Evolutionary conservation across 306 rosid species (phyloP).

Genomic region (Castanea sativa): DNA sequence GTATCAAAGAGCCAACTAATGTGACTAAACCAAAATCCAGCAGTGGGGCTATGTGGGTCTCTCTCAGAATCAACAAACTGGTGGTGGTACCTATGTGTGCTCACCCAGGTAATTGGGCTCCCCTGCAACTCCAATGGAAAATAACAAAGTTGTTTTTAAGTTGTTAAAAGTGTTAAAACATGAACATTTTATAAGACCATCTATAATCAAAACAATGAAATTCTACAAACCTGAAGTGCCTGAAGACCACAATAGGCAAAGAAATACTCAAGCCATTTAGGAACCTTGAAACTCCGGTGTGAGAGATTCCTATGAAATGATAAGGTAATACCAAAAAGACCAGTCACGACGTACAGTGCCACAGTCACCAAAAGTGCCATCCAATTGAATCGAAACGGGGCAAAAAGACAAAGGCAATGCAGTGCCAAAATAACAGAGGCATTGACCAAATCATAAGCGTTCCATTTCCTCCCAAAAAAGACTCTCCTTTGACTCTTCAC

Average conservation of each 20-base stretch:
- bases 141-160: not conserved
- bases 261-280: constrained; percentile 81
- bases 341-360: constrained; percentile 62
- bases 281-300: constrained; percentile 83
- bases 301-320: constrained; percentile 86
- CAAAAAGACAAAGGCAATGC: constrained; percentile 63
- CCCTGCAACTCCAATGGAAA: constrained; percentile 45
- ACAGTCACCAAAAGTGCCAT: constrained; percentile 58
- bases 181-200: not conserved
- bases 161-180: not conserved
- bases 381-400: constrained; percentile 81
- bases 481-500: constrained; percentile 54
- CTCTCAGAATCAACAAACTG: constrained; percentile 84
- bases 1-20: constrained; percentile 86
- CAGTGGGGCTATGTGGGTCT: constrained; percentile 92
- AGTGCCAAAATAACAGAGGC: constrained; percentile 56
- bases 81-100: constrained; percentile 90
- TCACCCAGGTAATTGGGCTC: constrained; percentile 89
- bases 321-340: constrained; percentile 77
- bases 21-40: constrained; percentile 96
- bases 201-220: not conserved
- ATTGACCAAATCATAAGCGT: constrained; percentile 52
- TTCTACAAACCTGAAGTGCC: constrained; percentile 67
- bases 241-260: constrained; percentile 78
- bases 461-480: constrained; percentile 76